Evolutionary conservation across 2,329 filamentous ascomycete species (phyloP).

Genomic region (Bipolaris victoriae): DNA sequence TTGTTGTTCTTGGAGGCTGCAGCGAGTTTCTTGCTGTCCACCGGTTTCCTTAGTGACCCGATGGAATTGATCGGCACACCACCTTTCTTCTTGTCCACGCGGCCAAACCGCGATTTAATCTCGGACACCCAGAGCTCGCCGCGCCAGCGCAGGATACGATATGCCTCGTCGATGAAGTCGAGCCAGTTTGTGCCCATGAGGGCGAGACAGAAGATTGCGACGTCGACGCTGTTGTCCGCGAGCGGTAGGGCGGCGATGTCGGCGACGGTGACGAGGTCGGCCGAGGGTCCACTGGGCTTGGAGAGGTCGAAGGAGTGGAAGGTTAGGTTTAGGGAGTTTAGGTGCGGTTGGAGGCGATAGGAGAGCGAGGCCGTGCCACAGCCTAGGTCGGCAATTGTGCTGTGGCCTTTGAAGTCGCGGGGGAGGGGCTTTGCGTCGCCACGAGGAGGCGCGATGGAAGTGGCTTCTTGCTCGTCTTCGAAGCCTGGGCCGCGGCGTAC

Average conservation of each 20-base stretch:
- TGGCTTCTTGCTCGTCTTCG: slow-evolving; percentile 12
- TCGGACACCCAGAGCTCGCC: slow-evolving; percentile 97
- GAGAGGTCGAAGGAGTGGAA: slow-evolving; percentile 89
- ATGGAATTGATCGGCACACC: slow-evolving; percentile 67
- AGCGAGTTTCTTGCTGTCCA: slow-evolving; percentile 25
- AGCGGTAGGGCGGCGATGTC: slow-evolving; percentile 88
- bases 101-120: slow-evolving; percentile 90
- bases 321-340: slow-evolving; percentile 71
- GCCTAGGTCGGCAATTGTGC: slow-evolving; percentile 87
- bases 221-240: slow-evolving; percentile 74
- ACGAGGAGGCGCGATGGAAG: slow-evolving; percentile 15
- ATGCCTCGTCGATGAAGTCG: slow-evolving; percentile 94
- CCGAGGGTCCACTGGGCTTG: slow-evolving; percentile 72
- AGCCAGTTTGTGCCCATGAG: slow-evolving; percentile 99
- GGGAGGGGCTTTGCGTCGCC: slow-evolving; percentile 63
- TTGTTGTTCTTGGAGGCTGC: slow-evolving; percentile 31
- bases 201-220: slow-evolving; percentile 93
- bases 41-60: slow-evolving; percentile 52
- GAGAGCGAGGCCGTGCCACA: slow-evolving; percentile 91
- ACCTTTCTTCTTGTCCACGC: slow-evolving; percentile 58
- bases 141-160: slow-evolving; percentile 87
- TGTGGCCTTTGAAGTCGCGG: slow-evolving; percentile 68
- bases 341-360: slow-evolving; percentile 67
- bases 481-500: slow-evolving; percentile 20
- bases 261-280: slow-evolving; percentile 78